Percentiles rank a stretch among this genome's conserved stretches.
Conservation (phyloP, 2,329 filamentous ascomycete species). For the Aspergillus pseudonomiae region DNA sequence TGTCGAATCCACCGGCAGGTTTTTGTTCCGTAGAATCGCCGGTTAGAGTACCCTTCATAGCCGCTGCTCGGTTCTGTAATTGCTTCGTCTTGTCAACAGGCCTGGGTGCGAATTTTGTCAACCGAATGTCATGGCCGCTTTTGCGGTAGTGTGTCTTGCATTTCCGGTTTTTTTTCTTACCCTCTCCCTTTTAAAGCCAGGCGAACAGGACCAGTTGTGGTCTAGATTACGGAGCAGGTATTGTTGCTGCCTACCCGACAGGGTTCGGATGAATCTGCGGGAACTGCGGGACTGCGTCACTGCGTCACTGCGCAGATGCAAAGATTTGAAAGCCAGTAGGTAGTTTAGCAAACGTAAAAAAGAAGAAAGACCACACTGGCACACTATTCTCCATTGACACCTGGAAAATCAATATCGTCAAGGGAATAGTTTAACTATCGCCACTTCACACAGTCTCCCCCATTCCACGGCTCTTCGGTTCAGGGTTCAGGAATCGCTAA, state of each 20-base stretch:
- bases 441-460: neutral
- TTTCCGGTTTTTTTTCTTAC: neutral
- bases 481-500: neutral
- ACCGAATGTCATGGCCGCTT: conserved; percentile 26
- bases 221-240: neutral
- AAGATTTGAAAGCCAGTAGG: neutral
- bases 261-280: neutral
- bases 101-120: conserved; percentile 42
- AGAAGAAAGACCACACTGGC: neutral
- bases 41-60: conserved; percentile 24
- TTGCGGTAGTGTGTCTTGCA: conserved; percentile 24
- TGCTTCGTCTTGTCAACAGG: conserved; percentile 44
- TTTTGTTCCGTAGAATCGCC: conserved; percentile 25
- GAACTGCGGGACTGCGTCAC: conserved; percentile 3
- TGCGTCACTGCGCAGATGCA: neutral
- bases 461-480: neutral
- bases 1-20: conserved; percentile 78
- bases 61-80: conserved; percentile 38
- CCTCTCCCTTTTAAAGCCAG: neutral
- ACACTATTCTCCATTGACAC: neutral
- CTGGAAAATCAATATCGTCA: neutral
- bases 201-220: neutral
- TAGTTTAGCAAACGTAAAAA: neutral
- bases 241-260: neutral
- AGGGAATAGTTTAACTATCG: neutral